phyloP scores from a whole-genome alignment of 2,329 filamentous ascomycete genomes.

The Didymella glomerata region DNA sequence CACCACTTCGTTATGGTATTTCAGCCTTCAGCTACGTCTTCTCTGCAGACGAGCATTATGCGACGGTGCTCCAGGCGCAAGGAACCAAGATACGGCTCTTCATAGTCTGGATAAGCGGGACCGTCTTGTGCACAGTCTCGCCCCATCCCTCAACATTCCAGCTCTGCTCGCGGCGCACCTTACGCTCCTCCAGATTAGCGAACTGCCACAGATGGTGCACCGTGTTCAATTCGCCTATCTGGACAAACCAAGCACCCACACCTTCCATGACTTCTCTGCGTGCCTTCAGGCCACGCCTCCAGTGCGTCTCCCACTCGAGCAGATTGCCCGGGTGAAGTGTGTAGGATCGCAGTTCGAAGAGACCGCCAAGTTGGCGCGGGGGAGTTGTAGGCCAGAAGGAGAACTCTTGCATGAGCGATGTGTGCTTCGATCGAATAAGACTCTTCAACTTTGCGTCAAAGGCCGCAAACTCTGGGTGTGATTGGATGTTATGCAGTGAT shows the following conservation, averaged over 20 bases:
- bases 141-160: slow-evolving; percentile 97
- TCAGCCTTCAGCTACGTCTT: not conserved
- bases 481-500: slow-evolving; percentile 83
- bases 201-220: slow-evolving; percentile 99
- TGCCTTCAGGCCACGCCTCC: slow-evolving; percentile 89
- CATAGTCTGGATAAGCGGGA: slow-evolving; percentile 96
- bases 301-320: slow-evolving; percentile 98
- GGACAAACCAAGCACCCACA: slow-evolving; percentile 97
- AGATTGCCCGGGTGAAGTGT: slow-evolving; percentile 95
- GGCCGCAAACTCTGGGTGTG: slow-evolving; percentile 81
- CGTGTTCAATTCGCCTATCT: slow-evolving; percentile 96
- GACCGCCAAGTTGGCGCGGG: slow-evolving; percentile 85
- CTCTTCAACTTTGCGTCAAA: slow-evolving; percentile 86
- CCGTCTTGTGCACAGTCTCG: slow-evolving; percentile 97
- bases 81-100: slow-evolving; percentile 92
- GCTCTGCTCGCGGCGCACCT: slow-evolving; percentile 88
- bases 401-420: slow-evolving; percentile 98
- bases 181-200: slow-evolving; percentile 93
- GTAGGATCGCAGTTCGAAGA: slow-evolving; percentile 97
- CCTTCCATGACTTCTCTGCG: slow-evolving; percentile 98
- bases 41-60: slow-evolving; percentile 57
- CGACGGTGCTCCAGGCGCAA: slow-evolving; percentile 95
- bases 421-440: slow-evolving; percentile 84
- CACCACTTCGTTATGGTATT: too few relatives aligned
- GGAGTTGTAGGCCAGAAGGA: slow-evolving; percentile 98